Evolutionary conservation across 805 yeast genomes (phyloP).

Genomic region (Starmera amethionina): DNA sequence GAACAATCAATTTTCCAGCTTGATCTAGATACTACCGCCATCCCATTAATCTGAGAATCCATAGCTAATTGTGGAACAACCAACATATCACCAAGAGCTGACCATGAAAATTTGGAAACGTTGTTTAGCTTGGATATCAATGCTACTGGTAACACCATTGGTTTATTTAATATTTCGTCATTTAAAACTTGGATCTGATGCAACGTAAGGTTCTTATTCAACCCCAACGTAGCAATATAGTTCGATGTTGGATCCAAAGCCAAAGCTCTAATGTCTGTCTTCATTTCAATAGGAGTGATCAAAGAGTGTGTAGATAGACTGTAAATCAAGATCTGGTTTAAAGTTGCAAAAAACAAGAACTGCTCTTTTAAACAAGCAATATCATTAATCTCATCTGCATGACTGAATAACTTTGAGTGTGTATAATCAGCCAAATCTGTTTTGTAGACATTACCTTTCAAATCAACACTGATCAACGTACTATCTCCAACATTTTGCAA

Average conservation of each 20-base stretch:
- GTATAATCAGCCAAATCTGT: not conserved
- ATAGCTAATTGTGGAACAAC: conserved; percentile 63
- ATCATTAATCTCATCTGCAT: conserved; percentile 10
- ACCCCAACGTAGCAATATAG: conserved; percentile 16
- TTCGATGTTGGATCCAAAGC: conserved; percentile 13
- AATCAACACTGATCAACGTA: conserved; percentile 8
- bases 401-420: conserved; percentile 3
- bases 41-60: conserved; percentile 55
- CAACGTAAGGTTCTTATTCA: conserved; percentile 9
- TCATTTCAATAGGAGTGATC: conserved; percentile 8
- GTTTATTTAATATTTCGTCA: conserved; percentile 7
- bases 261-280: conserved; percentile 13
- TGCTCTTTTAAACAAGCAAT: conserved; percentile 1
- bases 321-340: conserved; percentile 8
- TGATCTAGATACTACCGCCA: conserved; percentile 46
- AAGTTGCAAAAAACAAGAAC: conserved; percentile 10
- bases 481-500: not conserved
- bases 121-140: conserved; percentile 29
- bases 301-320: conserved; percentile 1
- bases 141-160: conserved; percentile 17
- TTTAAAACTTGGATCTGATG: conserved; percentile 10
- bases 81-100: conserved; percentile 63
- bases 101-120: conserved; percentile 44
- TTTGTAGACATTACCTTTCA: conserved; percentile 8
- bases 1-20: conserved; percentile 57